Evolutionary conservation across 169 alveolate genomes (phyloP).

Genomic region (Eimeria acervulina): DNA sequence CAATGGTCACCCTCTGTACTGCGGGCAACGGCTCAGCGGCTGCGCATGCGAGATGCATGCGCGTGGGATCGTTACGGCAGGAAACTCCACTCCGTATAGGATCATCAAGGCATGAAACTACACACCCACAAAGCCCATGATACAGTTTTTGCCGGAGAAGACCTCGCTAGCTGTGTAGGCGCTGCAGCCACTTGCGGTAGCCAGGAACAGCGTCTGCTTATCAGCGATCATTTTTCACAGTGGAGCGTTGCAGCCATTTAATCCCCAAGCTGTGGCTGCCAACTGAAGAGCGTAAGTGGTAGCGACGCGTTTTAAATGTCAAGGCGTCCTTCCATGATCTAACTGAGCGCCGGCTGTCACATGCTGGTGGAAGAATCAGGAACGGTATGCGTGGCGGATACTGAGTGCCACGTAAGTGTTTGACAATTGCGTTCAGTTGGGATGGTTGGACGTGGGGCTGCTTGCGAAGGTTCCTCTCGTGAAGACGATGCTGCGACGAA

Average conservation of each 20-base stretch:
- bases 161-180: not conserved
- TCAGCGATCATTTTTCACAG: not conserved
- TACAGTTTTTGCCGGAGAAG: not conserved
- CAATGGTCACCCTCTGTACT: not conserved
- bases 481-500: not conserved
- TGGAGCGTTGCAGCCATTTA: not conserved
- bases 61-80: not conserved
- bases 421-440: not conserved
- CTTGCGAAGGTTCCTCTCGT: not conserved
- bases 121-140: not conserved
- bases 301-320: not conserved
- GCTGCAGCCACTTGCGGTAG: conserved; percentile 13
- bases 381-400: not conserved
- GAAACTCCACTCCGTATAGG: not conserved
- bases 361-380: too few species aligned
- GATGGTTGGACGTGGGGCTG: too few species aligned
- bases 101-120: too few species aligned
- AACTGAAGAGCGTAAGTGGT: not conserved
- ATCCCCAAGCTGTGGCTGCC: not conserved
- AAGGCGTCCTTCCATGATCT: too few species aligned
- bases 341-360: not conserved
- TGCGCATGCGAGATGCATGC: not conserved
- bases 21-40: conserved; percentile 10
- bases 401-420: not conserved
- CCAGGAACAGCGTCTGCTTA: not conserved